Evolutionary conservation across 2,329 filamentous ascomycete genomes (phyloP).

Genomic region (Scedosporium aurantiacum): DNA sequence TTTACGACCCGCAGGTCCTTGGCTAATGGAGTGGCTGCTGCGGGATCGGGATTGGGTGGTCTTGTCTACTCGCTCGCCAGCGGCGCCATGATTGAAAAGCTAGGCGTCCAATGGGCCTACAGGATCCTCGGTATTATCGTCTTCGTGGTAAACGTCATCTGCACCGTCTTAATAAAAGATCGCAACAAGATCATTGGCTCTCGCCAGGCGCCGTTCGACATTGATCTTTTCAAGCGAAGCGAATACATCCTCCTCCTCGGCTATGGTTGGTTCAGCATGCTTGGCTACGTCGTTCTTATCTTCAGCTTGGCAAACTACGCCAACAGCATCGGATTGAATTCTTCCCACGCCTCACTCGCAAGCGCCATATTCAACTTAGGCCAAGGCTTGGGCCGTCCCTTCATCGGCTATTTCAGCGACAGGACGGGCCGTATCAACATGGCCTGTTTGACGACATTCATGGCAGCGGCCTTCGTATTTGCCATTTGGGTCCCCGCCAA

Average conservation of each 20-base stretch:
- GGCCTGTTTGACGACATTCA: conserved; percentile 51
- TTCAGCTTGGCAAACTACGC: conserved; percentile 69
- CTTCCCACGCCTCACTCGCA: conserved; percentile 57
- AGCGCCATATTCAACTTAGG: conserved; percentile 63
- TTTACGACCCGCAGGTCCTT: conserved; percentile 57
- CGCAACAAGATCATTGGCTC: conserved; percentile 61
- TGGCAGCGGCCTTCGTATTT: conserved; percentile 53
- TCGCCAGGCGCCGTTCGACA: conserved; percentile 56
- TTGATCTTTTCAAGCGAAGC: conserved; percentile 44
- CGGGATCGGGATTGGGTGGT: conserved; percentile 67
- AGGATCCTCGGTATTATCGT: conserved; percentile 53
- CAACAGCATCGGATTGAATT: conserved; percentile 52
- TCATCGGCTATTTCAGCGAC: conserved; percentile 65
- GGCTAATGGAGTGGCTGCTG: conserved; percentile 56
- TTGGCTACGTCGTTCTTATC: conserved; percentile 66
- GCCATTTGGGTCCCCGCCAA: conserved; percentile 63
- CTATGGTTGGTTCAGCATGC: conserved; percentile 61
- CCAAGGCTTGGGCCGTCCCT: conserved; percentile 56
- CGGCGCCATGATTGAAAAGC: conserved; percentile 54
- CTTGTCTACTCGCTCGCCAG: conserved; percentile 56
- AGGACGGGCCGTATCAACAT: conserved; percentile 62
- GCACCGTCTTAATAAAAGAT: conserved; percentile 54
- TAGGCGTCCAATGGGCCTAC: conserved; percentile 58
- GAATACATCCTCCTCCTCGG: conserved; percentile 55
- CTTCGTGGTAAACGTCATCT: conserved; percentile 52